A percentile compares a stretch with the other conserved stretches of the same genome.
Evolutionary conservation across 352 stramenopile species (phyloP).

Genomic region (Globisporangium spinosum): DNA sequence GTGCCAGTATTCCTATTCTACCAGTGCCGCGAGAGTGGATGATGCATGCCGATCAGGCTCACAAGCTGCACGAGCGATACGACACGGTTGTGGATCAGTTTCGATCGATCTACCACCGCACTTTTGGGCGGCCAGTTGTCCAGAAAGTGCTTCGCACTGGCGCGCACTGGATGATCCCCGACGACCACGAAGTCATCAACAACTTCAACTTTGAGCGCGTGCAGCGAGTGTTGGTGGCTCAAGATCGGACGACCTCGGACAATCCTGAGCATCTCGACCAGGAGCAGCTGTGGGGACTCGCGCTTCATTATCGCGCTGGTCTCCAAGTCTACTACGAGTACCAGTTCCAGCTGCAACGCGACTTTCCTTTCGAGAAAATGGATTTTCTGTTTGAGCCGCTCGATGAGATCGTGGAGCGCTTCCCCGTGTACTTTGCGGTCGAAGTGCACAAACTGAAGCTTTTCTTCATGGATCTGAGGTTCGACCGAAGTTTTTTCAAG

Average conservation of each 20-base stretch:
- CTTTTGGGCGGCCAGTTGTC: slow-evolving; percentile 38
- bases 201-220: slow-evolving; percentile 59
- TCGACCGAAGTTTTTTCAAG: slow-evolving; percentile 52
- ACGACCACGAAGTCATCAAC: slow-evolving; percentile 79
- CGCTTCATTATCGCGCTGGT: slow-evolving; percentile 54
- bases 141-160: slow-evolving; percentile 56
- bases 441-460: slow-evolving; percentile 44
- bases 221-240: slow-evolving; percentile 20
- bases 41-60: neutral
- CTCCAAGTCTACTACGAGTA: slow-evolving; percentile 66
- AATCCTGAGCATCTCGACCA: slow-evolving; percentile 15
- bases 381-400: slow-evolving; percentile 44
- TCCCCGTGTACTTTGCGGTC: slow-evolving; percentile 43
- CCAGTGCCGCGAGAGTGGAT: slow-evolving; percentile 16
- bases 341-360: slow-evolving; percentile 55
- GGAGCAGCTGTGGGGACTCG: slow-evolving; percentile 26
- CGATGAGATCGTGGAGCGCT: slow-evolving; percentile 26
- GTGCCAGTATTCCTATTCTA: slow-evolving; percentile 26
- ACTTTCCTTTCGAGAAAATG: slow-evolving; percentile 34
- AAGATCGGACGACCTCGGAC: neutral
- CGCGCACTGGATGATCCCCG: slow-evolving; percentile 76
- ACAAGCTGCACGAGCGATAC: slow-evolving; percentile 19
- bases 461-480: slow-evolving; percentile 60
- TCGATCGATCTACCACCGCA: slow-evolving; percentile 52
- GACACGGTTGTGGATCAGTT: slow-evolving; percentile 37